These are phyloP conservation scores for Chlorella sp. DNA, from an alignment of 139 green algal species.

Conservation along the genomic window DNA sequence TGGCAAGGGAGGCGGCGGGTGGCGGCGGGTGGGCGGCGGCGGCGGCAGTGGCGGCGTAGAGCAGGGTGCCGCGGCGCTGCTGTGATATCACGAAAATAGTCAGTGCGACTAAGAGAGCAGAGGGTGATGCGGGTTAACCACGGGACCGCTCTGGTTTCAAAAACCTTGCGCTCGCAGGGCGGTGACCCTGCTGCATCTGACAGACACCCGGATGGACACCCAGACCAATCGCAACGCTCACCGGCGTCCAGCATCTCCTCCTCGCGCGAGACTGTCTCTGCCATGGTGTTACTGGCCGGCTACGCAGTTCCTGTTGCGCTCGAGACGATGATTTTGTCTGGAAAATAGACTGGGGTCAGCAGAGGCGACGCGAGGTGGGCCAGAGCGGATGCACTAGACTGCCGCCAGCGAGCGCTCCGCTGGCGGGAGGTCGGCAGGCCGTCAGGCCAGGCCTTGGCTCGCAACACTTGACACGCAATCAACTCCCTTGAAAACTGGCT, in stretches of 20 bases:
- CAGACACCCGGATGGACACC: background rate
- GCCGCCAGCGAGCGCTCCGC: background rate
- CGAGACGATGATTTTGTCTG: too few species aligned
- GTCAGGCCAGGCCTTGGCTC: too few species aligned
- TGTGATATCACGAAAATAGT: background rate
- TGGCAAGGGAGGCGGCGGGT: background rate
- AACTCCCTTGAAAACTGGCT: too few species aligned
- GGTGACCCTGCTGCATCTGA: background rate
- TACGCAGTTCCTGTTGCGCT: too few species aligned
- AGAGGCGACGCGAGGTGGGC: too few species aligned
- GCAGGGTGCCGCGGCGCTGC: background rate
- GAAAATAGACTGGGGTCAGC: background rate
- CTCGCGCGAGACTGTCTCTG: background rate
- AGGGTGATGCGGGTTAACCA: too few species aligned
- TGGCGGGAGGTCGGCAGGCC: too few species aligned
- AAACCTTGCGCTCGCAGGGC: background rate
- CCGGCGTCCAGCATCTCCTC: constrained; percentile 24
- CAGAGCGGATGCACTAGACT: background rate
- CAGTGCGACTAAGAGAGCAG: background rate
- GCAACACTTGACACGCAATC: too few species aligned
- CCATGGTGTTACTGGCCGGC: background rate
- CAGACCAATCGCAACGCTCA: background rate
- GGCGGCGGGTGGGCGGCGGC: background rate
- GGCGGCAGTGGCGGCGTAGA: background rate
- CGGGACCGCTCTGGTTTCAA: background rate